Evolutionary conservation across 768 basidiomycete species (phyloP), one percentile per base, ranked within the genome.

Genomic region (Suillus ampliporus): DNA sequence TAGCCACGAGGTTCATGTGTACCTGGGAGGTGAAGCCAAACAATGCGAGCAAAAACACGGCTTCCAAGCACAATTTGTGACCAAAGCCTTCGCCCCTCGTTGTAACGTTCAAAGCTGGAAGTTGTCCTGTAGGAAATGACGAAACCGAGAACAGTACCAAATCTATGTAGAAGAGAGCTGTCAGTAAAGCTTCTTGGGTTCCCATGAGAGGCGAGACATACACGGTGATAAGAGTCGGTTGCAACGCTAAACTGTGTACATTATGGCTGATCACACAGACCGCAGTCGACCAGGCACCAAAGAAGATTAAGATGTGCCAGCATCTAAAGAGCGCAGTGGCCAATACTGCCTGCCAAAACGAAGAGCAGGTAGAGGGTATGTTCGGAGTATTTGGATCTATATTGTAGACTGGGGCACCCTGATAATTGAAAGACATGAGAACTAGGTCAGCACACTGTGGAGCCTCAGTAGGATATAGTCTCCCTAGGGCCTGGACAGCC

Each of bases 101-200:
- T 90, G 72, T 91, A 91, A n/a, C 88, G 78, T 71, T 90, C 89
- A 67, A 89, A 90, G 43, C 87, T 88, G 5, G 89, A 86, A 13
- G 87, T 90, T 11, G 89, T 90, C 62, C 89, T 73, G 71, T 89
- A 89, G 0, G 88, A 88, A 57, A 91, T 85, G 40, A 91, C 84
- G 65, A 91, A 91, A 81, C 89, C 90, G 26, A 91, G 79, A 1
- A 91, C 87, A 5, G 88, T 89, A 81, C 90, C 80, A 41, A 81
- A 65, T 26, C 80, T 80, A n/a, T n/a, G n/a, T n/a, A 61, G 26
- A 26, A 21, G 82, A 53, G 81, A 66, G 21, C 77, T 82, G 41
- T 54, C 15, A 66, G 54, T 48, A 53, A 41, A 44, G 51, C 19
- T 31, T 26, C 13, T 21, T 40, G 43, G 43, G 15, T 28, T 35